These are phyloP conservation scores for Colletotrichum kahawae DNA, from an alignment of 2,329 filamentous ascomycete species.

Conservation along the genomic window DNA sequence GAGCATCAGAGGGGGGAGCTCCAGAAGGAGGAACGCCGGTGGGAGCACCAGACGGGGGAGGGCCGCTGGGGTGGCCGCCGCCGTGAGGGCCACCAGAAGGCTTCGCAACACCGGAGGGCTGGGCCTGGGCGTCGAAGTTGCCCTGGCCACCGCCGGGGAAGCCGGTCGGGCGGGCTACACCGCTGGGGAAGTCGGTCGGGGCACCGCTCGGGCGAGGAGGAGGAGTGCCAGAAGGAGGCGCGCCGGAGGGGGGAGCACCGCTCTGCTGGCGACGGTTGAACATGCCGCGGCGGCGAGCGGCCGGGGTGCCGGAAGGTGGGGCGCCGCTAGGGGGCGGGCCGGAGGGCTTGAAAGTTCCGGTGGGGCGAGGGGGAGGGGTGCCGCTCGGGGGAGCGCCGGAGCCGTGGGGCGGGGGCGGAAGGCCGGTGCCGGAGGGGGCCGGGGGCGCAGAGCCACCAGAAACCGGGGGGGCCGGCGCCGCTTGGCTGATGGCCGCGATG, in stretches of 20 bases:
- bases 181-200: background rate
- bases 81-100: background rate
- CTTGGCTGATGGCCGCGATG: conserved; percentile 11
- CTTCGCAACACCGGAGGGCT: background rate
- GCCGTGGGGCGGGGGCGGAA: background rate
- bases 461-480: conserved; percentile 14
- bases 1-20: background rate
- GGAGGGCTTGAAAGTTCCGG: conserved; percentile 1
- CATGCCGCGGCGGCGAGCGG: conserved; percentile 4
- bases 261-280: conserved; percentile 5
- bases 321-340: background rate
- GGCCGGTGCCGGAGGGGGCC: background rate
- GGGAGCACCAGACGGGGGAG: background rate
- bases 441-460: background rate
- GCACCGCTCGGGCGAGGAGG: conserved; percentile 6
- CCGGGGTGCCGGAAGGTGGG: background rate
- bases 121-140: background rate
- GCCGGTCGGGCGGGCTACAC: background rate
- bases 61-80: background rate
- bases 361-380: conserved; percentile 1
- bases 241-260: background rate
- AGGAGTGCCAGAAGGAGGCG: conserved; percentile 6
- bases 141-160: background rate
- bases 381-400: conserved; percentile 4
- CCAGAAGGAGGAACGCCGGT: background rate